phyloP scores from a whole-genome alignment of 768 basidiomycete genomes.

The Termitomyces sp. region DNA sequence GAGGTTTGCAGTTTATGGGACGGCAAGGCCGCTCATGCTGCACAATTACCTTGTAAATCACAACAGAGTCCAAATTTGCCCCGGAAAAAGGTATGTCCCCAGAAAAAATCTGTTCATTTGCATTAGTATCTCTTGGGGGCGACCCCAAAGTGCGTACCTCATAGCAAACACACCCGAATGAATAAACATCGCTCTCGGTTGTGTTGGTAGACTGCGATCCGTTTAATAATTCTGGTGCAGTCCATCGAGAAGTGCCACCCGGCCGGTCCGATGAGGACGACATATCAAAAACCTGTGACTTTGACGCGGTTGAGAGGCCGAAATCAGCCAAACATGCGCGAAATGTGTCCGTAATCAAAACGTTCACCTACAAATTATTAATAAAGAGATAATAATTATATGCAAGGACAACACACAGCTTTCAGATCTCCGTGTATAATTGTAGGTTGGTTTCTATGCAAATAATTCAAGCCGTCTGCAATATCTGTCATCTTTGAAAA shows the following conservation, averaged over 20 bases:
- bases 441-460: conserved; percentile 9
- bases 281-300: conserved; percentile 9
- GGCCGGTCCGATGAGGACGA: conserved; percentile 7
- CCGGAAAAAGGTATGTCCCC: conserved; percentile 20
- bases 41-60: conserved; percentile 13
- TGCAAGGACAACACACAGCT: conserved; percentile 1
- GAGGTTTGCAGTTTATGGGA: conserved; percentile 15
- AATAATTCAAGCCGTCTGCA: conserved; percentile 8
- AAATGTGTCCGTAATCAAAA: conserved; percentile 10
- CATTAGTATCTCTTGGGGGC: not conserved
- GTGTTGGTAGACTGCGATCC: conserved; percentile 6
- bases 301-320: conserved; percentile 12
- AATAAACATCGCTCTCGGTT: conserved; percentile 25
- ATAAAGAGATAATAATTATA: not conserved
- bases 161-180: conserved; percentile 25
- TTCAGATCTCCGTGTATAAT: conserved; percentile 15
- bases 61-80: conserved; percentile 7
- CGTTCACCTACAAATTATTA: conserved; percentile 10
- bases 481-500: conserved; percentile 9
- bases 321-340: conserved; percentile 17
- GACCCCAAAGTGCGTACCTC: conserved; percentile 18
- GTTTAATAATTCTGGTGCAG: conserved; percentile 13
- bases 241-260: conserved; percentile 14
- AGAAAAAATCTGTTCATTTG: conserved; percentile 19
- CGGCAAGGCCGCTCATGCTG: conserved; percentile 3